Evolutionary conservation across 2,329 filamentous ascomycete species (phyloP).

Genomic region (Apiospora koreana): DNA sequence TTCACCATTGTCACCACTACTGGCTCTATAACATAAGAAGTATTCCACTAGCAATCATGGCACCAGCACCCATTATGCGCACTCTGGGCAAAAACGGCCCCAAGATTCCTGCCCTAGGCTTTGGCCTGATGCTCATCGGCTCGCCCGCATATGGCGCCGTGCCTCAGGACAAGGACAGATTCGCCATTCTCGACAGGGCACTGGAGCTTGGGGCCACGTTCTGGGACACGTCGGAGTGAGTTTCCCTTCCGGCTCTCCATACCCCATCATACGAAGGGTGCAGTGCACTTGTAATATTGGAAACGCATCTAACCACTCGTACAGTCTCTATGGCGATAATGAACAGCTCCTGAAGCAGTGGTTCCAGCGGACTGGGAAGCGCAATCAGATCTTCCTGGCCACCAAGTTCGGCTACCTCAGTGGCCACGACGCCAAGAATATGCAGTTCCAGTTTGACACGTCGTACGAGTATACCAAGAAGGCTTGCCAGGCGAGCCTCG

Average conservation of each 20-base stretch:
- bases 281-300: no score
- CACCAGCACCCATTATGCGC: neutral
- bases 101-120: constrained; percentile 25
- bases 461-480: constrained; percentile 31
- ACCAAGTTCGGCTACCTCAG: constrained; percentile 30
- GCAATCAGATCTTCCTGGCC: constrained; percentile 44
- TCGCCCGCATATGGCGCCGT: constrained; percentile 18
- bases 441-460: constrained; percentile 22
- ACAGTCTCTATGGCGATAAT: constrained; percentile 40
- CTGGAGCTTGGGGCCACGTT: constrained; percentile 43
- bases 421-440: neutral
- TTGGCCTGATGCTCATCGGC: constrained; percentile 30
- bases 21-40: no score
- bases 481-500: constrained; percentile 38
- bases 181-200: constrained; percentile 23
- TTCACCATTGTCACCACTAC: neutral
- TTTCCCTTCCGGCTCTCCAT: neutral
- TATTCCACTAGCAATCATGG: neutral
- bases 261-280: no score
- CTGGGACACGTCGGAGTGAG: constrained; percentile 42
- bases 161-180: constrained; percentile 24
- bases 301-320: no score
- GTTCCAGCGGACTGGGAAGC: constrained; percentile 41
- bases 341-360: constrained; percentile 46
- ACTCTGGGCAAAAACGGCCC: constrained; percentile 26